A percentile compares a stretch with the other conserved stretches of the same genome.
These are phyloP conservation scores for Dioszegia crocea DNA, from an alignment of 768 basidiomycete genomes.

Conservation along the genomic window DNA sequence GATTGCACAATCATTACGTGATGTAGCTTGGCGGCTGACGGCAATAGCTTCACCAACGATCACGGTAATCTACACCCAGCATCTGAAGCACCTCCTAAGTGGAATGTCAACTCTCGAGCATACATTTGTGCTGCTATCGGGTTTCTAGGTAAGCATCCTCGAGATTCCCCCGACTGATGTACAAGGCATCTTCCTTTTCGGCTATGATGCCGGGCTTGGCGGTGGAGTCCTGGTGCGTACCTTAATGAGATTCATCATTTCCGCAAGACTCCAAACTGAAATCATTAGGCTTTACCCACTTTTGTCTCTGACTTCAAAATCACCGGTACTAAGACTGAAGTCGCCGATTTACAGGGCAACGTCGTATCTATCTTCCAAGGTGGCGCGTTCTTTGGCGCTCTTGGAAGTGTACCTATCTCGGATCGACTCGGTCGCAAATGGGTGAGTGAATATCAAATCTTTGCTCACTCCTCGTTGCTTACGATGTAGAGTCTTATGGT, in stretches of 20 bases:
- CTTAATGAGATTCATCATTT: not conserved
- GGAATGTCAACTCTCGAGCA: constrained; percentile 33
- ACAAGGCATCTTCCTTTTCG: constrained; percentile 54
- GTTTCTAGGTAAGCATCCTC: constrained; percentile 20
- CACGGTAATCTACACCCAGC: not conserved
- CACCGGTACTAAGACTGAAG: constrained; percentile 48
- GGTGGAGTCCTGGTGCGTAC: constrained; percentile 62
- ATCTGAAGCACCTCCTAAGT: constrained; percentile 13
- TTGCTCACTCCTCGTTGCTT: not conserved
- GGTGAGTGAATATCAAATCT: constrained; percentile 42
- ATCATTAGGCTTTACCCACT: constrained; percentile 51
- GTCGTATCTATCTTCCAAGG: constrained; percentile 79
- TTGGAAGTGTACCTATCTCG: constrained; percentile 37
- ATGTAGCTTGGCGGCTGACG: not conserved
- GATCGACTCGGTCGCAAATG: constrained; percentile 60
- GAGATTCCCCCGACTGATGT: not conserved
- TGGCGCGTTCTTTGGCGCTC: constrained; percentile 54
- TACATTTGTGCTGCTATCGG: constrained; percentile 32
- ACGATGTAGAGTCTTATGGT: too few relatives aligned
- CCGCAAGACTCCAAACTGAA: not conserved
- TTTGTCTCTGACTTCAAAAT: constrained; percentile 66
- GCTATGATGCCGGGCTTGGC: constrained; percentile 72
- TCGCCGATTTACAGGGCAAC: constrained; percentile 64
- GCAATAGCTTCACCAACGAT: not conserved
- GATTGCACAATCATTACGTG: not conserved